Base-by-base conservation (phyloP, 2,329 filamentous ascomycete species). In the Nemania diffusa region DNA sequence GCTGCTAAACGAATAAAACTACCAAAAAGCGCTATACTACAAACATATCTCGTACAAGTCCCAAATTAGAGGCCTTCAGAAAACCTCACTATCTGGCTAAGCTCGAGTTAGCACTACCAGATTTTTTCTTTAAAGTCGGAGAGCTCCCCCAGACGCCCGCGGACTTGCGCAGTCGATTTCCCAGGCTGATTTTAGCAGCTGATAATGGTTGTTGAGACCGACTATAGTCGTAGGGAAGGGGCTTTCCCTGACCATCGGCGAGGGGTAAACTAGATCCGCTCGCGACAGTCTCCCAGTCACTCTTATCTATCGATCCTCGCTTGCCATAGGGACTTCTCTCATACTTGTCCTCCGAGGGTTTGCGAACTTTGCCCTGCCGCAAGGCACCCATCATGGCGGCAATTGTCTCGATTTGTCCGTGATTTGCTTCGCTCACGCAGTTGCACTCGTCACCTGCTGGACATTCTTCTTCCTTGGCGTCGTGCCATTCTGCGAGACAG, bases 361-460 rank as follows among this genome's bases (percentile, higher is more conserved):
- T 77, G 40, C 75, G 75, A 5, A 71, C 56, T 63, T 80, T 78
- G 46, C 79, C 76, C 68, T 84, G 80, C 24, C 80, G 71, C 55
- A 76, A 60, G 13, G 82, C 80, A 0, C 81, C 83, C 75, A 83
- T 82, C 77, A 87, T 81, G 2, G 86, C 87, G 0, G 84, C 84
- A 85, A 88, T 89, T 22, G 85, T 87, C 75, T 90, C 88, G 8
- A 90, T 84, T 46, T 87, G 81, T 0, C 87, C 88, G 53, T 80
- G 83, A 64, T 80, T 81, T 0, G 88, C 87, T 69, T 89, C 85
- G 15, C 85, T 81, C 0, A 85, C 81, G 71, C 89, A 91, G 65
- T 86, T 81, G 73, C 89, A 91, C 74, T 90, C 89, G 73, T 90
- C 89, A 1, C 88, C 88, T 0, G 87, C 88, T 0, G 88, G 87